Evolutionary conservation across 805 yeast species (phyloP).

Genomic region (Candida michaelii): DNA sequence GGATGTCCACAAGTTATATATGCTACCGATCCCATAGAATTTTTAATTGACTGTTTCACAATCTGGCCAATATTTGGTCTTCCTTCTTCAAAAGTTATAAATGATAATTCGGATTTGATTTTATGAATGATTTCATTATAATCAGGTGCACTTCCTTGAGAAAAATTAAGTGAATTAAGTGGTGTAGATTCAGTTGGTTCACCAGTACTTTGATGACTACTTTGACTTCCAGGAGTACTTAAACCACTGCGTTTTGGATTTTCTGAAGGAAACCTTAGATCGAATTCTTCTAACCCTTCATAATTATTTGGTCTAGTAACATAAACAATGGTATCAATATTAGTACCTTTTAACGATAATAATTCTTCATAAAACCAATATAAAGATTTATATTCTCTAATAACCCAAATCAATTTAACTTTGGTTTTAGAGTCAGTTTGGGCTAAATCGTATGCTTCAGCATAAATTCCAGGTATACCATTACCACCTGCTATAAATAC

Average conservation of each 20-base stretch:
- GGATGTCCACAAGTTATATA: conserved; percentile 66
- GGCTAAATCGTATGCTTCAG: conserved; percentile 28
- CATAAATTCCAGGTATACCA: conserved; percentile 42
- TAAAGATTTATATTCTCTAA: conserved; percentile 53
- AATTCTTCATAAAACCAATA: conserved; percentile 50
- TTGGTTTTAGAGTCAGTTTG: conserved; percentile 7
- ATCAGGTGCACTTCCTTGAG: not conserved
- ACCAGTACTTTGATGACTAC: not conserved
- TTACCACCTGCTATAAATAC: conserved; percentile 42
- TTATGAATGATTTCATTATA: conserved; percentile 8
- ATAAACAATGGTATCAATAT: conserved; percentile 27
- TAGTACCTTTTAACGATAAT: conserved; percentile 21
- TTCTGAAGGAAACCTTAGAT: conserved; percentile 11
- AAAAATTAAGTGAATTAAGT: not conserved
- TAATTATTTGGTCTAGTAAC: conserved; percentile 26
- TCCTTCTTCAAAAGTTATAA: conserved; percentile 42
- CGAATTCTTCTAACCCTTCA: conserved; percentile 32
- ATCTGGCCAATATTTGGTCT: conserved; percentile 48
- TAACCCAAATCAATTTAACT: conserved; percentile 61
- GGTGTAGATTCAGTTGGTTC: not conserved
- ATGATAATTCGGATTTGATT: conserved; percentile 22
- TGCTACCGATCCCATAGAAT: conserved; percentile 44
- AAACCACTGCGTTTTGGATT: not conserved
- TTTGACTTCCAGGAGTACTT: not conserved
- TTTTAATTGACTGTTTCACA: conserved; percentile 34